phyloP scores from a whole-genome alignment of 2,329 filamentous ascomycete species.

The Apiospora sp. region DNA sequence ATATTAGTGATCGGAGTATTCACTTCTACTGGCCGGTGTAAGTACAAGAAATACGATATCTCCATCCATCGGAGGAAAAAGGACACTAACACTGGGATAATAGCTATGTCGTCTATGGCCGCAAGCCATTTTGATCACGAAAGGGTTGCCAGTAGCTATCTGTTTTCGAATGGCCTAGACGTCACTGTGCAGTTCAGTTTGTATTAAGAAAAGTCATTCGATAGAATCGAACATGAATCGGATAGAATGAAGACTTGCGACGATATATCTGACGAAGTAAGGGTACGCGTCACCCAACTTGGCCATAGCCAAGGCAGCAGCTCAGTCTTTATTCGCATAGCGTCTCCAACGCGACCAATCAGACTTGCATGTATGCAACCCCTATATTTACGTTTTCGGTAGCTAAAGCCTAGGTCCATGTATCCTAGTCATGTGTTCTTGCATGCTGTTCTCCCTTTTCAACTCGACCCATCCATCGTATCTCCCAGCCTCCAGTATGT shows the following conservation, averaged over 20 bases:
- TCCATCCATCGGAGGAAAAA: too few species aligned
- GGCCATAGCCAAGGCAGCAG: not conserved
- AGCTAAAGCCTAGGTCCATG: not conserved
- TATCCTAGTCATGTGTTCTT: not conserved
- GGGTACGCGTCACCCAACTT: not conserved
- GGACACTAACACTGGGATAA: not conserved
- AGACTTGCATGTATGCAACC: not conserved
- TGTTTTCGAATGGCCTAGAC: not conserved
- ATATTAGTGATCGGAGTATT: not conserved
- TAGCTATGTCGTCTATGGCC: conserved; percentile 25
- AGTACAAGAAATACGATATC: too few species aligned
- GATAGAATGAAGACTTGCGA: not conserved
- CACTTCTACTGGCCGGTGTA: conserved; percentile 25
- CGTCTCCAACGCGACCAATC: not conserved
- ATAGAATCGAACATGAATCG: not conserved
- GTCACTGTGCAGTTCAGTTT: not conserved
- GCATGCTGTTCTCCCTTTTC: not conserved
- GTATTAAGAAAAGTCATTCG: not conserved
- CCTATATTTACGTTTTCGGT: not conserved
- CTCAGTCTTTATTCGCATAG: not conserved
- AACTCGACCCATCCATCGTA: not conserved
- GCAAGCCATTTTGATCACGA: conserved; percentile 22
- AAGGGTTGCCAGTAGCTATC: not conserved
- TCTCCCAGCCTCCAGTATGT: not conserved
- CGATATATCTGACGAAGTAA: not conserved